Evolutionary conservation across 805 yeast species (phyloP).

Genomic region (Candida qinlingensis): DNA sequence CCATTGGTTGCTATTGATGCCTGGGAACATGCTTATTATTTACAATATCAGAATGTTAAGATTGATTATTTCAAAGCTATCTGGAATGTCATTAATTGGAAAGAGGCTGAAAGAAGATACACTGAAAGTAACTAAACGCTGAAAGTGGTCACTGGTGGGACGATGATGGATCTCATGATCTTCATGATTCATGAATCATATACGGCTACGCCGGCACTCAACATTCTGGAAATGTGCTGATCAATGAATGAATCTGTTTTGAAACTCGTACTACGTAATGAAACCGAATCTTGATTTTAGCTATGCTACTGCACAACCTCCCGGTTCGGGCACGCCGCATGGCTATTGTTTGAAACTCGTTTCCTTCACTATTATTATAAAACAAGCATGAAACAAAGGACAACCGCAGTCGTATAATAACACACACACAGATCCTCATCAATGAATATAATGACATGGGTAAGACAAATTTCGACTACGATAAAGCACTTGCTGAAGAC

Average conservation of each 20-base stretch:
- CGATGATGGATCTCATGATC: too few relatives aligned
- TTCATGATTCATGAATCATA: not conserved
- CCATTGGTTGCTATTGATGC: slow-evolving; percentile 90
- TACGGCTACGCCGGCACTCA: not conserved
- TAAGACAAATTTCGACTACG: slow-evolving; percentile 2
- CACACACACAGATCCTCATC: too few relatives aligned
- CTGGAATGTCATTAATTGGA: slow-evolving; percentile 93
- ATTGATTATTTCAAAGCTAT: slow-evolving; percentile 88
- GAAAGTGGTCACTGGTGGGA: not conserved
- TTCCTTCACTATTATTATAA: too few relatives aligned
- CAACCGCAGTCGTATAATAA: too few relatives aligned
- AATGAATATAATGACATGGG: not conserved
- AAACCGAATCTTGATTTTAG: too few relatives aligned
- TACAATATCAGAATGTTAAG: slow-evolving; percentile 88
- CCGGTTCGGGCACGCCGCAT: too few relatives aligned
- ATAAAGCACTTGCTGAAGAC: slow-evolving; percentile 1
- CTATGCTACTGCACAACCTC: too few relatives aligned
- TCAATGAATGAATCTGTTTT: too few relatives aligned
- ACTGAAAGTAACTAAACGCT: slow-evolving; percentile 13
- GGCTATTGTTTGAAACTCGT: too few relatives aligned
- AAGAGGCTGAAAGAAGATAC: slow-evolving; percentile 74
- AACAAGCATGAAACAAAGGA: not conserved
- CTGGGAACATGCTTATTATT: slow-evolving; percentile 95
- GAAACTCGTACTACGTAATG: too few relatives aligned
- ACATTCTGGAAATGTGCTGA: too few relatives aligned